phyloP scores from a whole-genome alignment of 1,284 basidiomycete genomes.

The Trametes polyzona region DNA sequence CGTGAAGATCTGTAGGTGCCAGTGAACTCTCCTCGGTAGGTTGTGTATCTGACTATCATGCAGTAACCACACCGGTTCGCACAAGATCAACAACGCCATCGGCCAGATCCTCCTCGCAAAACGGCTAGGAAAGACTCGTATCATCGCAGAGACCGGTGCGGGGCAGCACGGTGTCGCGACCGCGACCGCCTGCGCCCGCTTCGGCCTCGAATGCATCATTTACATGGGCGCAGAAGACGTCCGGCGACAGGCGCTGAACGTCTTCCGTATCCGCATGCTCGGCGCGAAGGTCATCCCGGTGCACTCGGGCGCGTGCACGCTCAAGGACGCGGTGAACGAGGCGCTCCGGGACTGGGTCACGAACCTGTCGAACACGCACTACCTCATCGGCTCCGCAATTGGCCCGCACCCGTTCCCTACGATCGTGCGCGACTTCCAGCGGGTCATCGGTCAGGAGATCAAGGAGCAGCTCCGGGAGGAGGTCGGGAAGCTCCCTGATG shows the following conservation, averaged over 20 bases:
- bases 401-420: conserved; percentile 99
- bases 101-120: conserved; percentile 95
- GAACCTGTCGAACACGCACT: conserved; percentile 92
- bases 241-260: conserved; percentile 92
- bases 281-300: conserved; percentile 94
- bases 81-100: conserved; percentile 97
- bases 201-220: conserved; percentile 93
- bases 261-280: conserved; percentile 98
- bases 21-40: background rate
- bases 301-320: conserved; percentile 90
- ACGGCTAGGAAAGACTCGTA: conserved; percentile 92
- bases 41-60: background rate
- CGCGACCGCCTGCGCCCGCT: conserved; percentile 96
- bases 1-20: conserved; percentile 86
- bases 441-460: conserved; percentile 94
- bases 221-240: conserved; percentile 99
- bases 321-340: conserved; percentile 99
- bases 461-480: conserved; percentile 82
- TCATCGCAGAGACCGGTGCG: conserved; percentile 98
- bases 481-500: conserved; percentile 89
- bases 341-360: conserved; percentile 99
- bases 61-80: conserved; percentile 95
- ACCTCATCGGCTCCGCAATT: conserved; percentile 96
- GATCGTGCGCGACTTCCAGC: conserved; percentile 98
- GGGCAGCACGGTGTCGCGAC: conserved; percentile 99